Percentiles rank a stretch among this genome's conserved stretches.
These are phyloP conservation scores for Aureobasidium sp. DNA, from an alignment of 2,329 filamentous ascomycete species.

Conservation along the genomic window DNA sequence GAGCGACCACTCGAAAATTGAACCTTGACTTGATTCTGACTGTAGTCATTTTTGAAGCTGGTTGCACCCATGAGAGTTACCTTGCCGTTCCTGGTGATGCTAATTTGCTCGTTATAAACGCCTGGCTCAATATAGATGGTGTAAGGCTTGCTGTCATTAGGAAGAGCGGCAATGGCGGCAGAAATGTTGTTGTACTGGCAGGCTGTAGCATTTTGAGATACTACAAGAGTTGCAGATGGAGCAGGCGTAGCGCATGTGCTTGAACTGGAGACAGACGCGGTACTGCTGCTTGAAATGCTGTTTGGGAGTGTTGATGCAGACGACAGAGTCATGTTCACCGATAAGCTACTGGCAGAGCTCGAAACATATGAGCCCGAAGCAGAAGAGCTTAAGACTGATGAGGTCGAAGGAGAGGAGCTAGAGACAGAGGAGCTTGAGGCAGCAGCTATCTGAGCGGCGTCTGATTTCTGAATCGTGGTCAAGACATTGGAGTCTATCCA, in stretches of 20 bases:
- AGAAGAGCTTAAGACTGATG: constrained; percentile 5
- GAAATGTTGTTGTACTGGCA: constrained; percentile 38
- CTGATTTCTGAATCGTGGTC: constrained; percentile 28
- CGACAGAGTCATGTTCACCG: too few relatives aligned
- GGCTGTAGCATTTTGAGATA: constrained; percentile 25
- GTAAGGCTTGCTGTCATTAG: constrained; percentile 35
- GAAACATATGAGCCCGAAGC: constrained; percentile 18
- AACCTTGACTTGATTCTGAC: constrained; percentile 33
- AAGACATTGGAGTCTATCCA: constrained; percentile 36
- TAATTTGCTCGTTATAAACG: constrained; percentile 38
- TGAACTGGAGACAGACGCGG: constrained; percentile 18
- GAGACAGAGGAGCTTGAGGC: neutral
- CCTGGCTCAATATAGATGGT: constrained; percentile 37
- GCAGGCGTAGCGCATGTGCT: constrained; percentile 19
- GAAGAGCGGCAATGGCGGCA: constrained; percentile 39
- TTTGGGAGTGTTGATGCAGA: constrained; percentile 14
- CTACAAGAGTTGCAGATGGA: constrained; percentile 31
- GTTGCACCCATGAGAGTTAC: constrained; percentile 33
- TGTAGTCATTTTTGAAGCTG: constrained; percentile 30
- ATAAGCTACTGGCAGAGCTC: neutral
- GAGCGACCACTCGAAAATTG: constrained; percentile 33
- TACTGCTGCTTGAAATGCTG: constrained; percentile 12
- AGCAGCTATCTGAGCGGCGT: constrained; percentile 23
- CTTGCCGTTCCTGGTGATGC: constrained; percentile 35
- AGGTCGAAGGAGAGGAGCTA: neutral